Evolutionary conservation across 495 filamentous ascomycete species (phyloP).

Genomic region (Hypoxylon crocopeplum): DNA sequence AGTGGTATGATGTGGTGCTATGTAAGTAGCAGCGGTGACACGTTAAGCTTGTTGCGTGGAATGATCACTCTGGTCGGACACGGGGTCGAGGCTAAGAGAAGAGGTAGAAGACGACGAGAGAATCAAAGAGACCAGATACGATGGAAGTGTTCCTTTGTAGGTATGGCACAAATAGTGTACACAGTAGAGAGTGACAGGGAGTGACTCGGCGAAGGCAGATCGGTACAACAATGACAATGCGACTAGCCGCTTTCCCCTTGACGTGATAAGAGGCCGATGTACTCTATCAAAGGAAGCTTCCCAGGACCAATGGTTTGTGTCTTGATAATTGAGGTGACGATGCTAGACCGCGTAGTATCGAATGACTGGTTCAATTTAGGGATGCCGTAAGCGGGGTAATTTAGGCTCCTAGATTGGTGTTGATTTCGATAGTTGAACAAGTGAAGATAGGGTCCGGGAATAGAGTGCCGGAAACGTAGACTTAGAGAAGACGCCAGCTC

Average conservation of each 20-base stretch:
- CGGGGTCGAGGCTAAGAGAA: conserved; percentile 7
- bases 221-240: conserved; percentile 19
- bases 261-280: conserved; percentile 14
- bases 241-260: conserved; percentile 22
- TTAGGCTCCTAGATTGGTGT: not conserved
- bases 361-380: conserved; percentile 8
- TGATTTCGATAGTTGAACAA: conserved; percentile 2
- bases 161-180: conserved; percentile 5
- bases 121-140: conserved; percentile 12
- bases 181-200: not conserved
- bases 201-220: not conserved
- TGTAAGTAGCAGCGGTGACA: conserved; percentile 28
- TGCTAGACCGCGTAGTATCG: conserved; percentile 14
- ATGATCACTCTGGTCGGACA: conserved; percentile 16
- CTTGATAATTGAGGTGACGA: conserved; percentile 23
- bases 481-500: not conserved
- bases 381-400: conserved; percentile 29
- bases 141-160: conserved; percentile 26
- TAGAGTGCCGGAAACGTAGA: not conserved
- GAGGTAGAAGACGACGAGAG: not conserved
- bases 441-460: not conserved
- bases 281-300: conserved; percentile 13
- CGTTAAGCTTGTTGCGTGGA: conserved; percentile 14
- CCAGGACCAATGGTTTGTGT: conserved; percentile 7
- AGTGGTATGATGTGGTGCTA: conserved; percentile 37